phyloP scores from a whole-genome alignment of 306 rosid species.

The Prunus mongolica region DNA sequence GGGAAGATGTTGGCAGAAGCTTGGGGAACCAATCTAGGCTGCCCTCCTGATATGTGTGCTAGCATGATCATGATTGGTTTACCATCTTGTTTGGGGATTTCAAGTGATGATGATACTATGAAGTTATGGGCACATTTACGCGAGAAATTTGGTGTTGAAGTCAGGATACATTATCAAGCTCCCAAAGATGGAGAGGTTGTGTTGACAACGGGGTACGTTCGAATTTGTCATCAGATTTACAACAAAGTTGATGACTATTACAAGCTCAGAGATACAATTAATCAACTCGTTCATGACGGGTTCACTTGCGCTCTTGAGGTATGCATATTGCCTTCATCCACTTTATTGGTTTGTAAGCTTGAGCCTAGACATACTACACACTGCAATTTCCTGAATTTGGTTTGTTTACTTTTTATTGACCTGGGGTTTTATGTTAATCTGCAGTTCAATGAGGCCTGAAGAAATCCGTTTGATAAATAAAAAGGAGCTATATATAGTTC shows the following conservation, averaged over 20 bases:
- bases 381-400: too few species aligned
- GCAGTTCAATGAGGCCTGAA: constrained; percentile 28
- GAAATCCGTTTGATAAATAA: neutral
- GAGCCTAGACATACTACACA: neutral
- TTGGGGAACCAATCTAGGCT: constrained; percentile 76
- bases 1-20: constrained; percentile 67
- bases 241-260: constrained; percentile 60
- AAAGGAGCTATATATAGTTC: neutral
- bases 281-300: constrained; percentile 50
- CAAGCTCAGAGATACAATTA: constrained; percentile 64
- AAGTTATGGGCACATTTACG: constrained; percentile 55
- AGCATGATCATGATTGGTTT: constrained; percentile 87
- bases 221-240: constrained; percentile 80
- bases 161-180: constrained; percentile 48
- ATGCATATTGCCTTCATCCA: neutral
- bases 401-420: neutral
- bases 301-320: constrained; percentile 45
- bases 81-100: constrained; percentile 64
- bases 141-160: constrained; percentile 68
- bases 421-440: constrained; percentile 12
- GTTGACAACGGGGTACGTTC: constrained; percentile 49
- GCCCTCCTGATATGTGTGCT: constrained; percentile 56
- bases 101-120: constrained; percentile 47
- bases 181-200: constrained; percentile 49
- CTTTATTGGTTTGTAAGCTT: neutral